Percentiles rank a stretch among this genome's conserved stretches.
These are phyloP conservation scores for Pyrenochaeta sp. DNA, from an alignment of 2,329 filamentous ascomycete genomes.

Conservation along the genomic window DNA sequence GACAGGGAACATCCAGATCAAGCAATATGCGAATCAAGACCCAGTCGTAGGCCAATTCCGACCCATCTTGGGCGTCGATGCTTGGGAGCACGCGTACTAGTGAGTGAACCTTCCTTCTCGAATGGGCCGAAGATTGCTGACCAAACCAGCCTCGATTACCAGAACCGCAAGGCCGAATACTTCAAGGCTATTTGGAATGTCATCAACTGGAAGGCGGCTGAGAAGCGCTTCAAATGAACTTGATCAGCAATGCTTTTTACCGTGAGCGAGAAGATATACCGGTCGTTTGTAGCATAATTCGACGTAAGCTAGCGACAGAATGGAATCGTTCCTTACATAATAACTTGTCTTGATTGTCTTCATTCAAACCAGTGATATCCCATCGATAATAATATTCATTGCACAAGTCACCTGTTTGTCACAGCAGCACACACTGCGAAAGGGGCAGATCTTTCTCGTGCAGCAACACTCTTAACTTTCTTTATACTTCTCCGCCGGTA, in stretches of 20 bases:
- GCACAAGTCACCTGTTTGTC: too few relatives aligned
- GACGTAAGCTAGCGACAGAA: background rate
- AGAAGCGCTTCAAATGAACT: constrained; percentile 72
- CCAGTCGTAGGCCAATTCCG: constrained; percentile 83
- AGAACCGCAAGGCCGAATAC: constrained; percentile 97
- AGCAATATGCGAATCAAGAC: constrained; percentile 86
- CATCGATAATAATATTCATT: too few relatives aligned
- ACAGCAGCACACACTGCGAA: too few relatives aligned
- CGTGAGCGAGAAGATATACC: background rate
- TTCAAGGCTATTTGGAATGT: constrained; percentile 94
- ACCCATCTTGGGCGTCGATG: constrained; percentile 88
- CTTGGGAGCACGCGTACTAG: constrained; percentile 97
- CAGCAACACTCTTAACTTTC: too few relatives aligned
- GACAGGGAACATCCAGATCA: constrained; percentile 68
- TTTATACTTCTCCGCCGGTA: background rate
- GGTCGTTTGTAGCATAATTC: background rate
- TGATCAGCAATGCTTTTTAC: background rate
- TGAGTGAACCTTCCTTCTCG: constrained; percentile 48
- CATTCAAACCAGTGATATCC: background rate
- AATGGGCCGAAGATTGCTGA: constrained; percentile 1
- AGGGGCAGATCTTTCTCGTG: too few relatives aligned
- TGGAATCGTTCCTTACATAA: background rate
- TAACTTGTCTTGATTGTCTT: background rate
- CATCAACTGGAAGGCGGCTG: constrained; percentile 92
- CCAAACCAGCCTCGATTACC: constrained; percentile 75